Conservation (phyloP, 257 asterid genomes). For the Nicotiana obtusifolia region DNA sequence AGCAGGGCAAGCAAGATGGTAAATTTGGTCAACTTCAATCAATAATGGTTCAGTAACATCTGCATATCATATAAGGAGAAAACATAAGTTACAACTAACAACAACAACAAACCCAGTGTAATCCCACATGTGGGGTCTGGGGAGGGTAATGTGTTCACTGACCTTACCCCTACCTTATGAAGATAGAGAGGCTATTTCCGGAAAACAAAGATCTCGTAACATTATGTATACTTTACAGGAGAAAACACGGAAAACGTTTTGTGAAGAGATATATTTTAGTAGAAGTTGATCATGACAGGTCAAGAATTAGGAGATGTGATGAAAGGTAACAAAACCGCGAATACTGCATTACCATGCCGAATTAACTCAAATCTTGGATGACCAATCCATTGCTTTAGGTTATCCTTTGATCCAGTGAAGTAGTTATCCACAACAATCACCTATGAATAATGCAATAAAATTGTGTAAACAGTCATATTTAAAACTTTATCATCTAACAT, state of each 20-base stretch:
- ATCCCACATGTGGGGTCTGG: too few relatives aligned
- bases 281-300: background rate
- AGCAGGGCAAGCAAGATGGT: slow-evolving; percentile 99
- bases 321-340: background rate
- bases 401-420: slow-evolving; percentile 97
- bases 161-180: too few relatives aligned
- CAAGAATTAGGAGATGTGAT: background rate
- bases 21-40: slow-evolving; percentile 88
- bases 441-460: slow-evolving; percentile 24
- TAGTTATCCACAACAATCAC: slow-evolving; percentile 90
- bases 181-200: too few relatives aligned
- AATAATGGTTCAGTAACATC: slow-evolving; percentile 88
- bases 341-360: slow-evolving; percentile 61
- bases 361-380: slow-evolving; percentile 97
- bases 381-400: slow-evolving; percentile 87
- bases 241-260: background rate
- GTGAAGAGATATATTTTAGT: background rate
- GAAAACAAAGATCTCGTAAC: background rate
- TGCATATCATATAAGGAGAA: slow-evolving; percentile 14
- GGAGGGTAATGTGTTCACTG: too few relatives aligned
- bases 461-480: background rate
- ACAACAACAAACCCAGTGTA: too few relatives aligned
- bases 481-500: background rate
- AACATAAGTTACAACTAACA: too few relatives aligned
- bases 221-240: background rate